These are phyloP conservation scores for Ophiostoma pallidulum DNA, from an alignment of 2,329 filamentous ascomycete species.

Conservation along the genomic window DNA sequence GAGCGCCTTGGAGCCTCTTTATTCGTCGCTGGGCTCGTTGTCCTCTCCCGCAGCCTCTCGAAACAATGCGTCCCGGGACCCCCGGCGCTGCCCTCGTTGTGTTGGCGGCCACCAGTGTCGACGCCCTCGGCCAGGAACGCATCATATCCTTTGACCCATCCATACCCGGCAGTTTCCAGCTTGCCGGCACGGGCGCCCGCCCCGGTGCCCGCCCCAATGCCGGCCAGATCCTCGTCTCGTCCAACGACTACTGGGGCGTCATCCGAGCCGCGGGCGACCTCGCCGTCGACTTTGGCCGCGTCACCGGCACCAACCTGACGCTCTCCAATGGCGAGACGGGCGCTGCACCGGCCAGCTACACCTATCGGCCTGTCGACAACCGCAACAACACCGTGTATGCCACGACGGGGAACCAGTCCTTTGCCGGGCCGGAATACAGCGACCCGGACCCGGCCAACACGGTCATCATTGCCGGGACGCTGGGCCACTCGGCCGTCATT, in stretches of 20 bases:
- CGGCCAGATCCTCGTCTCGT: slow-evolving; percentile 46
- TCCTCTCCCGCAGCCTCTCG: too few species aligned
- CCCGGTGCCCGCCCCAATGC: too few species aligned
- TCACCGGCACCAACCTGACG: slow-evolving; percentile 56
- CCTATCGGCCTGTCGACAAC: slow-evolving; percentile 34
- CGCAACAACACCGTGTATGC: slow-evolving; percentile 40
- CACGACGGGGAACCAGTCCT: slow-evolving; percentile 31
- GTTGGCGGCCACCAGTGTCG: slow-evolving; percentile 12
- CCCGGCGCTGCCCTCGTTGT: background rate
- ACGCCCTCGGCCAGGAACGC: slow-evolving; percentile 39
- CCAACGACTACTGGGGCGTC: slow-evolving; percentile 57
- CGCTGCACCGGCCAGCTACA: slow-evolving; percentile 30
- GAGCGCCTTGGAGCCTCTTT: too few species aligned
- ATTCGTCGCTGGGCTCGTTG: too few species aligned
- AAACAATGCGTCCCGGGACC: slow-evolving; percentile 2
- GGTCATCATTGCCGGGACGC: slow-evolving; percentile 58
- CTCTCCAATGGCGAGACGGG: slow-evolving; percentile 38
- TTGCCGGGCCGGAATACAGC: slow-evolving; percentile 36
- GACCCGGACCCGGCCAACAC: slow-evolving; percentile 35
- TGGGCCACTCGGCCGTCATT: slow-evolving; percentile 55
- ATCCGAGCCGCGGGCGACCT: slow-evolving; percentile 59
- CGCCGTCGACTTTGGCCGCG: slow-evolving; percentile 59
- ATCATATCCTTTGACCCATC: slow-evolving; percentile 32
- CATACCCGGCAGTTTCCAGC: slow-evolving; percentile 23
- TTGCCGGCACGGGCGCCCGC: slow-evolving; percentile 24